Evolutionary conservation across 805 yeast genomes (phyloP), one percentile per base, ranked within the genome.

Genomic region (Candida saitoana): DNA sequence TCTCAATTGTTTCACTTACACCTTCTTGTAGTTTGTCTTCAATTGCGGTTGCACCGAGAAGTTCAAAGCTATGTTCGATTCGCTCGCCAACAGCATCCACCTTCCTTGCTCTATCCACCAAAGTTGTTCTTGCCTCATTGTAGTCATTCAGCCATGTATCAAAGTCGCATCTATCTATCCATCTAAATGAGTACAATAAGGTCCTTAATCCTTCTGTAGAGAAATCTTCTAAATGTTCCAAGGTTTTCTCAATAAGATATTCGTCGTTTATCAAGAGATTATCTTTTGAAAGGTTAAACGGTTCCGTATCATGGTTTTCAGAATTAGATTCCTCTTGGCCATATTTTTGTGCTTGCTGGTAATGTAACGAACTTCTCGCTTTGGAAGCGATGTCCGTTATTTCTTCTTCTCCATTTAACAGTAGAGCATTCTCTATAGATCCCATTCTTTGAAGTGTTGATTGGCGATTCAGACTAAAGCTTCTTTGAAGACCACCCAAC

Each of bases 21-120:
- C 99, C 99, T 18, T 82, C 84, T 64, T 93, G 99, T 31, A 93
- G 71, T 57, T 91, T 93, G 58, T 93, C 99, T 59, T 93, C 99
- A 47, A 93, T 93, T 0, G 98, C 99, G 3, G 97, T 89, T 3
- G 96, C 96, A 4, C 99, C 99, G 6, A 83, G 60, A 5, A 93
- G 64, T 42, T 74, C 80, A 30, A 91, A 66, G n/a, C 74, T 72
- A 8, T 59, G 63, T 61, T 93, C 99, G 42, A 93, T 68, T 38
- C 69, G 59, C 36, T 75, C 84, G 16, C 97, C 98, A 3, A 81
- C 78, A 19, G 65, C 68, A 48, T 86, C 95, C 34, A 90, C 78
- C 49, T 79, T 71, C 36, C 67, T 62, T 3, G 80, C 71, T 38
- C 99, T 77, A 49, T 88, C 76, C 1, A 65, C 72, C 34, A 91